These are phyloP conservation scores for Truncatella angustata DNA, from an alignment of 2,329 filamentous ascomycete species.

Conservation along the genomic window DNA sequence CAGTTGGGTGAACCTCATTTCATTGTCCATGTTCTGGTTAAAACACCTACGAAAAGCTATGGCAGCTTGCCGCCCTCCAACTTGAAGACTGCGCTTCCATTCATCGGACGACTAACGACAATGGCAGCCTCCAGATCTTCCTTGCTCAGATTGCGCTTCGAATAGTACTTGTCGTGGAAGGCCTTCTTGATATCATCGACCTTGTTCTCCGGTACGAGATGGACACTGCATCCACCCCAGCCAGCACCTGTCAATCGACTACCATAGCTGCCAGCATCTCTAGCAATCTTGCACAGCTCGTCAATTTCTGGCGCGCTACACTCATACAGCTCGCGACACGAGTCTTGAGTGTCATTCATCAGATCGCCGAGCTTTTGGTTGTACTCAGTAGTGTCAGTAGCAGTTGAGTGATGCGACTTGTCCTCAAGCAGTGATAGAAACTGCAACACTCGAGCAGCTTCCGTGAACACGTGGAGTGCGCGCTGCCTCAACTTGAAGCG, in stretches of 20 bases:
- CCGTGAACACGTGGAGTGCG: conserved; percentile 85
- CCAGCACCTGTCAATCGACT: conserved; percentile 88
- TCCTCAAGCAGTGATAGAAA: conserved; percentile 78
- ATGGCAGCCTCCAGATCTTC: conserved; percentile 78
- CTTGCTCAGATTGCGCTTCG: conserved; percentile 59
- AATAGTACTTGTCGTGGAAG: conserved; percentile 80
- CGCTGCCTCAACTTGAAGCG: conserved; percentile 85
- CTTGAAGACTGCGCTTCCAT: conserved; percentile 60
- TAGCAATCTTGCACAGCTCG: conserved; percentile 77
- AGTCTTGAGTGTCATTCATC: conserved; percentile 86
- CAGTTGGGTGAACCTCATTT: too few relatives aligned
- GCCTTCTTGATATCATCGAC: conserved; percentile 75
- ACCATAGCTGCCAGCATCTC: conserved; percentile 76
- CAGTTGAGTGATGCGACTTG: conserved; percentile 33
- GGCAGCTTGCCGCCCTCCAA: conserved; percentile 27
- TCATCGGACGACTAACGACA: conserved; percentile 84
- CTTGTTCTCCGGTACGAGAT: conserved; percentile 82
- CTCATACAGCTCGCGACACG: conserved; percentile 83
- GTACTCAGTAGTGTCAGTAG: conserved; percentile 57
- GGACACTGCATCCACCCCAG: conserved; percentile 95
- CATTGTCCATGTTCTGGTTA: too few relatives aligned
- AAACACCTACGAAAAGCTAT: not conserved
- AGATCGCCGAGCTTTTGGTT: conserved; percentile 73
- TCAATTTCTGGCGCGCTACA: conserved; percentile 95
- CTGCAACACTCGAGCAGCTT: conserved; percentile 80